Base-by-base conservation (phyloP, 176 grass and related monocot genomes). In the Melocanna baccifera region DNA sequence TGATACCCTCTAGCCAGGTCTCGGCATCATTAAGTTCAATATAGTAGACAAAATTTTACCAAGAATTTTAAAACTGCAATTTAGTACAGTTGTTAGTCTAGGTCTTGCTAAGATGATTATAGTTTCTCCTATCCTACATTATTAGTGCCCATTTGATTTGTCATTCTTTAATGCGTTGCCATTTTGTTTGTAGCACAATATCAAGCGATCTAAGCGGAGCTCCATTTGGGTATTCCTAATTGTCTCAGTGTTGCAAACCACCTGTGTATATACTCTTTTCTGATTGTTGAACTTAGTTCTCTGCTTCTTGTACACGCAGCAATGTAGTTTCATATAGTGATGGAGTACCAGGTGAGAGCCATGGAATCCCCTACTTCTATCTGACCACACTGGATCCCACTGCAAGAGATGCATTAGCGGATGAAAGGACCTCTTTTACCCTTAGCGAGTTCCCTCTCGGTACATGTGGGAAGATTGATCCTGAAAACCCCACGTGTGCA, bases 281-380 rank as follows among this genome's bases (percentile, higher is more conserved):
- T 76, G 32, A 63, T 71, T 87, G 12, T 42, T 71, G 62, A 84
- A 3, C 36, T 64, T 40, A 69, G 42, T 85, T 64, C 36, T 42
- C n/a, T 22, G 48, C 4, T 30, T 86, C 26, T 62, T 89, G 42
- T 83, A 41, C 3, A 43, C 62, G 11, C 67, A 98, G 96, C 83
- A 98, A 95, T 86, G 93, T 95, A 83, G 96, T 98, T 78, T 95
- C 96, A 72, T 98, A 91, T 83, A 98, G 93, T 71, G 91, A 94
- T 82, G 96, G 96, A 36, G 30, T 84, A 14, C 91, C 89, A 5
- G 93, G 87, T 28, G 52, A 94, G 51, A 84, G 91, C 23, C 65
- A 34, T 70, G 93, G 96, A 48, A 82, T 90, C 23, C 96, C 93
- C 18, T 98, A 92, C 77, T 95, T 98, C 57, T 98, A 98, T 85